Evolutionary conservation across 805 yeast genomes (phyloP).

Genomic region (Aciculoconidium aculeatum): DNA sequence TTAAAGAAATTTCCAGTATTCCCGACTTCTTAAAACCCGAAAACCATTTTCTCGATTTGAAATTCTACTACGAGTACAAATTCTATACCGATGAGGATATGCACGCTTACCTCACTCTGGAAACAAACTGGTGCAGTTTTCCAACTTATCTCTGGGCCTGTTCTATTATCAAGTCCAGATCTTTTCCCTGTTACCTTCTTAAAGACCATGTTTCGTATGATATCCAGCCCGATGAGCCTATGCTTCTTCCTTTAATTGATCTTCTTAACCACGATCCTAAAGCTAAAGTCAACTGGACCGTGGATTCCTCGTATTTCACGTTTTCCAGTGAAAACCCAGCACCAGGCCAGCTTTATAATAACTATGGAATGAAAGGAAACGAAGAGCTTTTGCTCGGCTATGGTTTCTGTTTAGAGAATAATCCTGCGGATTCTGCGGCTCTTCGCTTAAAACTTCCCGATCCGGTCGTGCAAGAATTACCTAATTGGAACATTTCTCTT

Average conservation of each 20-base stretch:
- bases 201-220: conserved; percentile 23
- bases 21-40: conserved; percentile 29
- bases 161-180: conserved; percentile 65
- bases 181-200: conserved; percentile 72
- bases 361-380: conserved; percentile 85
- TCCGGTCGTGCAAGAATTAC: conserved; percentile 24
- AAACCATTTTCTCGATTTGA: conserved; percentile 34
- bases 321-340: conserved; percentile 31
- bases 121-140: conserved; percentile 56
- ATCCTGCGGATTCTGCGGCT: conserved; percentile 52
- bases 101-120: conserved; percentile 16
- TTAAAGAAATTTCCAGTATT: conserved; percentile 26
- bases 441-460: conserved; percentile 53
- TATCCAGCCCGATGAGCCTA: conserved; percentile 43
- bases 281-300: conserved; percentile 60
- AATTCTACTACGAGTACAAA: conserved; percentile 38
- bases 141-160: conserved; percentile 72
- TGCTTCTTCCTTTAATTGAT: conserved; percentile 76
- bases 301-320: conserved; percentile 23
- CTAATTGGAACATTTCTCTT: conserved; percentile 30
- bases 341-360: conserved; percentile 56
- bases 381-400: conserved; percentile 77
- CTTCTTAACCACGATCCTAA: conserved; percentile 65
- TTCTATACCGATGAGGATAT: conserved; percentile 33
- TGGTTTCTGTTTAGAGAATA: conserved; percentile 64